Base-by-base conservation (phyloP, 2,329 filamentous ascomycete species). In the Aphanoascus verrucosus region DNA sequence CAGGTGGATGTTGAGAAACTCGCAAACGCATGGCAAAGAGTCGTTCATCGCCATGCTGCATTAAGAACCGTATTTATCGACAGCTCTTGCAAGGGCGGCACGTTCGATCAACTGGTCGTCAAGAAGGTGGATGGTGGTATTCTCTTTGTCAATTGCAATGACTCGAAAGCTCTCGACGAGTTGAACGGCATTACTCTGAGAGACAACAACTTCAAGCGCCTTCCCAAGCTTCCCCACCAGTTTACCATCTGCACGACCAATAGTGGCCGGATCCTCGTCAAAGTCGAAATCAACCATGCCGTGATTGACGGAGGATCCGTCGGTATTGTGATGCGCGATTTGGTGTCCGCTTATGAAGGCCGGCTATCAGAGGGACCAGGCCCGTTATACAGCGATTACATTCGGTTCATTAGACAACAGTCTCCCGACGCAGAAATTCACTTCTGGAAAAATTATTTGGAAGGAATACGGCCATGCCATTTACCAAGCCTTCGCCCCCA, bases 261-360 rank as follows among this genome's bases (percentile, higher is more conserved):
- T 17, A 52, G 57, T 0, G 59, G 57, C n/a, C 58, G 57, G 44
- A 57, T 73, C 0, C 65, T 68, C 54, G 65, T 69, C 47, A 69
- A 69, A 45, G 60, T 74, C 14, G 72, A 75, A 45, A 68, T 76
- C 46, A 74, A 67, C 57, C 73, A 75, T 57, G 68, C 68, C 14
- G 69, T 75, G 53, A 69, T 66, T 51, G 73, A 76, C 57, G 73
- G 73, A 0, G 67, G 65, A 15, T 75, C 73, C 0, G 67, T 74
- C 23, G 64, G 69, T 5, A 68, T 72, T 50, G 58, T 75, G 20
- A 60, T 73, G n/a, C 61, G 63, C 8, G 72, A 75, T 53, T 61
- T 74, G 1, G 63, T 62, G 5, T 57, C 61, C 1, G 69, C 67
- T 5, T 74, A 74, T 11, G 56, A 57, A 35, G 42, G 54, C 11